These are phyloP conservation scores for Medicago lupulina DNA, from an alignment of 306 rosid genomes.

Conservation along the genomic window DNA sequence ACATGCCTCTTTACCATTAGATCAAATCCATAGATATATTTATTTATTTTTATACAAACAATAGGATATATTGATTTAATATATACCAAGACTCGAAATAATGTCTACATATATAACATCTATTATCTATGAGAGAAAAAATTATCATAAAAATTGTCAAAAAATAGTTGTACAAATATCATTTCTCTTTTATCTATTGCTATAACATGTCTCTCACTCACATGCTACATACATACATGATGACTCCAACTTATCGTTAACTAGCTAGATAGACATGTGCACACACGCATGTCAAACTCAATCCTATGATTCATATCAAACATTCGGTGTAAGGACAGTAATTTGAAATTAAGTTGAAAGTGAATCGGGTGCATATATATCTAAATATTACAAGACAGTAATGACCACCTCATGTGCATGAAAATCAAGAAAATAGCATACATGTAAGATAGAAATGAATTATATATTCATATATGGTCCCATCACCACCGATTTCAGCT, in stretches of 20 bases:
- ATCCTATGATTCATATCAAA: no score
- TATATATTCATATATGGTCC: neutral
- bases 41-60: no score
- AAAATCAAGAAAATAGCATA: neutral
- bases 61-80: no score
- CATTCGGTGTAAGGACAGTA: neutral
- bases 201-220: neutral
- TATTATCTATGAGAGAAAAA: neutral
- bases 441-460: no score
- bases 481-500: neutral
- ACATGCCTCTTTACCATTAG: no score
- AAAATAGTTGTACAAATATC: no score
- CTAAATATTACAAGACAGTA: neutral
- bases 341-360: neutral
- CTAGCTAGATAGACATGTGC: neutral
- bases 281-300: no score
- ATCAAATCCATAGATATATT: no score
- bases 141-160: no score
- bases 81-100: no score
- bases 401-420: neutral
- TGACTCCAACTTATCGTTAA: neutral
- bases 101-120: no score
- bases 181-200: neutral
- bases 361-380: neutral
- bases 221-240: neutral